Evolutionary conservation across 108 stramenopile genomes (phyloP).

Genomic region (Conticribra weissflogii): DNA sequence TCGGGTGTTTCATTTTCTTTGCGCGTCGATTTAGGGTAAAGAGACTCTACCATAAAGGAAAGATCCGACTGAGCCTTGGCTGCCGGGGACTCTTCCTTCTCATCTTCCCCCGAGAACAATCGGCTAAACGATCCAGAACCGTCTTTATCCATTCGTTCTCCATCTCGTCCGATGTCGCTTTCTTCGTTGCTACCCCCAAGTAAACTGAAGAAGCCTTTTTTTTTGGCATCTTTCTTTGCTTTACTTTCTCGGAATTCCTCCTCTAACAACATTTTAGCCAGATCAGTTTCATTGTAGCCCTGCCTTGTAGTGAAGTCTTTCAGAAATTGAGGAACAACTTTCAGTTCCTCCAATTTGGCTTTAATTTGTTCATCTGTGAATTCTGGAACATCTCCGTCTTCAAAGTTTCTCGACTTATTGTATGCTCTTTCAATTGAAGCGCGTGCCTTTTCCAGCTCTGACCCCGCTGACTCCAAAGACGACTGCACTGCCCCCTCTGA

Average conservation of each 20-base stretch:
- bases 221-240: slow-evolving; percentile 13
- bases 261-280: slow-evolving; percentile 62
- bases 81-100: slow-evolving; percentile 21
- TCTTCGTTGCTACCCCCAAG: slow-evolving; percentile 34
- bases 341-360: slow-evolving; percentile 40
- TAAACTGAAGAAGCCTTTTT: slow-evolving; percentile 30
- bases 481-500: slow-evolving; percentile 10
- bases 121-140: slow-evolving; percentile 38
- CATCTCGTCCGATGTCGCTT: slow-evolving; percentile 27
- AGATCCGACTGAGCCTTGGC: slow-evolving; percentile 18
- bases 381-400: slow-evolving; percentile 25
- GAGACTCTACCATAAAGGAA: slow-evolving; percentile 40
- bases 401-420: slow-evolving; percentile 13
- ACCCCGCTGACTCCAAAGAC: no score
- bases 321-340: slow-evolving; percentile 41
- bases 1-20: slow-evolving; percentile 63
- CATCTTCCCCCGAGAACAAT: slow-evolving; percentile 21
- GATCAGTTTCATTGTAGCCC: slow-evolving; percentile 52
- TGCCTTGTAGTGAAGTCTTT: slow-evolving; percentile 37
- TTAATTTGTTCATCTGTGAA: slow-evolving; percentile 61
- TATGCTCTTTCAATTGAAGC: slow-evolving; percentile 29
- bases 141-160: slow-evolving; percentile 25
- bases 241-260: slow-evolving; percentile 49
- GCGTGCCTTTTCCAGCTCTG: slow-evolving; percentile 20
- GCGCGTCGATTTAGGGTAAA: slow-evolving; percentile 74